phyloP scores from a whole-genome alignment of 192 early-diverging fungal species.

The Umbelopsis ramanniana region DNA sequence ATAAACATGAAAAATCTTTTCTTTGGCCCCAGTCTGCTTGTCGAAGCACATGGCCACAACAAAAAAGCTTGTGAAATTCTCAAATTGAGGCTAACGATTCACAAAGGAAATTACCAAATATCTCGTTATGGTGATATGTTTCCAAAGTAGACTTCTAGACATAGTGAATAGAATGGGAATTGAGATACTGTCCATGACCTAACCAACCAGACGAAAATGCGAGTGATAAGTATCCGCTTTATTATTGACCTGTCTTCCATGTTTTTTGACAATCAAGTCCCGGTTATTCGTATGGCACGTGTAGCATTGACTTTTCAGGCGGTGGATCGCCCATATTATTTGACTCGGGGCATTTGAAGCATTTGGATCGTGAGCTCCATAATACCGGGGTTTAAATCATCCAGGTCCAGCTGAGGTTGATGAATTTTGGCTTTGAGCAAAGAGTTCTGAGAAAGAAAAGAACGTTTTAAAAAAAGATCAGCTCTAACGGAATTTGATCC shows the following conservation, averaged over 20 bases:
- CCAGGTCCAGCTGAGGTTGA: slow-evolving; percentile 32
- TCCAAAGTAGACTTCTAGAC: no score
- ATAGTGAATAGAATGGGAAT: no score
- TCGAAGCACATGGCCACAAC: no score
- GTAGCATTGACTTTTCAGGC: not conserved
- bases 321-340: not conserved
- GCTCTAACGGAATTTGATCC: not conserved
- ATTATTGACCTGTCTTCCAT: not conserved
- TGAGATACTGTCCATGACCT: no score
- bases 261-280: not conserved
- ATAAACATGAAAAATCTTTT: no score
- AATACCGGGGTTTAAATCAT: slow-evolving; percentile 8
- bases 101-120: no score
- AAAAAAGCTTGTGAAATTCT: no score
- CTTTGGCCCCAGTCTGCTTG: no score
- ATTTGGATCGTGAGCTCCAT: slow-evolving; percentile 19
- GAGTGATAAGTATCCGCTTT: no score
- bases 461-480: slow-evolving; percentile 1
- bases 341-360: slow-evolving; percentile 14
- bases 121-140: no score
- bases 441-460: slow-evolving; percentile 31
- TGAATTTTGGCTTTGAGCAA: slow-evolving; percentile 39
- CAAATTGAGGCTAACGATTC: no score
- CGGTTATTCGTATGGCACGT: not conserved
- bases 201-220: no score